Conservation (phyloP, 2,329 filamentous ascomycete species). For the Botrytis squamosa region DNA sequence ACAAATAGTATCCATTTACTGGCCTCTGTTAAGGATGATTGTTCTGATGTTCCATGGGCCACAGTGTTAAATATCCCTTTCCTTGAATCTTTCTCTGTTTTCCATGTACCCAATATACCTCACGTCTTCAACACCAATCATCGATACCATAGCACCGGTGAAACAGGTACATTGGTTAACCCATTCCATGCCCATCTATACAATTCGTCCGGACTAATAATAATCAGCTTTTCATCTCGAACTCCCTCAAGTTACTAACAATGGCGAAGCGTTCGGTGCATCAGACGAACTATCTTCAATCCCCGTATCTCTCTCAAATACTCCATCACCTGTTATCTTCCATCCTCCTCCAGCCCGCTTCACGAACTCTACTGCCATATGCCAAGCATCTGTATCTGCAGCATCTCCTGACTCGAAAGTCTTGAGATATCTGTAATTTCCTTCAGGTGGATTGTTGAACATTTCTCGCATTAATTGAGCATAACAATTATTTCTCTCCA, state of each 20-base stretch:
- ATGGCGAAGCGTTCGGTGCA: slow-evolving; percentile 16
- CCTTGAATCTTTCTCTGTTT: background rate
- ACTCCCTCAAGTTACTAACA: slow-evolving; percentile 33
- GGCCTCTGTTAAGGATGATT: background rate
- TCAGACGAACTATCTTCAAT: background rate
- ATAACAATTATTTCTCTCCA: slow-evolving; percentile 37
- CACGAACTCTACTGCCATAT: slow-evolving; percentile 46
- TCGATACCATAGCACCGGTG: slow-evolving; percentile 30
- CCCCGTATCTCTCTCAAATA: slow-evolving; percentile 43
- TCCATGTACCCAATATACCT: background rate
- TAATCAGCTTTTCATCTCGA: slow-evolving; percentile 20
- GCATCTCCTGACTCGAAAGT: slow-evolving; percentile 53
- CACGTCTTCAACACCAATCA: background rate
- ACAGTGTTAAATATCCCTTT: background rate
- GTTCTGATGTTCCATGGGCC: background rate
- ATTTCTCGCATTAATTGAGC: slow-evolving; percentile 35
- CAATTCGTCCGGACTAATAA: slow-evolving; percentile 30
- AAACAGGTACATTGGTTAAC: slow-evolving; percentile 32
- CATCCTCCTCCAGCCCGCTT: slow-evolving; percentile 43
- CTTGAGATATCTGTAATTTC: slow-evolving; percentile 46
- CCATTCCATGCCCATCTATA: slow-evolving; percentile 37
- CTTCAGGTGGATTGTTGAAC: slow-evolving; percentile 33
- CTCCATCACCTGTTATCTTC: slow-evolving; percentile 46
- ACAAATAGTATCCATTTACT: background rate
- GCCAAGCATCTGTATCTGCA: slow-evolving; percentile 48